A percentile compares a stretch with the other conserved stretches of the same genome.
Evolutionary conservation across 345 rosid genomes (phyloP).

Genomic region (Leavenworthia alabamica): DNA sequence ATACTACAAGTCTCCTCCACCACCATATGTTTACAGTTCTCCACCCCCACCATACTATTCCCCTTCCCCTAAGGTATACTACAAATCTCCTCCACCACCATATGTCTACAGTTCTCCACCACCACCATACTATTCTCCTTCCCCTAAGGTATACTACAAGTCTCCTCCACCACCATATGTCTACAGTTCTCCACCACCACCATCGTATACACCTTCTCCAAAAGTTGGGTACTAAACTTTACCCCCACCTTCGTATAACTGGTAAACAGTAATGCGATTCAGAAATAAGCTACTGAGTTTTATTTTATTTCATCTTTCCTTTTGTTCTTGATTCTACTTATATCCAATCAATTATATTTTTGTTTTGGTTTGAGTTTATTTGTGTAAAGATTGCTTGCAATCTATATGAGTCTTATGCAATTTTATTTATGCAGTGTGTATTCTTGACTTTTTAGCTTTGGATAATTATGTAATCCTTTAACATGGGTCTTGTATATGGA

Average conservation of each 20-base stretch:
- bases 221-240: neutral
- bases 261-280: neutral
- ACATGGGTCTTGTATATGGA: neutral
- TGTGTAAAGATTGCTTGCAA: neutral
- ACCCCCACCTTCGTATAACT: neutral
- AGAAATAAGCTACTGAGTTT: neutral
- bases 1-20: neutral
- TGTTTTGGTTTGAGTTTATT: neutral
- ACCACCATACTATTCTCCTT: neutral
- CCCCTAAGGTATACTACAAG: neutral
- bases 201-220: slow-evolving; percentile 15
- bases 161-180: neutral
- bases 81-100: neutral
- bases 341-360: neutral
- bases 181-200: neutral
- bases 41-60: neutral
- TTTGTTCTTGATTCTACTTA: neutral
- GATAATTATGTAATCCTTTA: neutral
- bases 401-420: neutral
- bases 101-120: neutral
- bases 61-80: neutral
- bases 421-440: neutral
- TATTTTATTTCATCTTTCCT: neutral
- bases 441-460: neutral
- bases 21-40: neutral